Evolutionary conservation across 2,329 filamentous ascomycete species (phyloP), one percentile per base, ranked within the genome.

Genomic region (Chrysoporthe austroafricana): DNA sequence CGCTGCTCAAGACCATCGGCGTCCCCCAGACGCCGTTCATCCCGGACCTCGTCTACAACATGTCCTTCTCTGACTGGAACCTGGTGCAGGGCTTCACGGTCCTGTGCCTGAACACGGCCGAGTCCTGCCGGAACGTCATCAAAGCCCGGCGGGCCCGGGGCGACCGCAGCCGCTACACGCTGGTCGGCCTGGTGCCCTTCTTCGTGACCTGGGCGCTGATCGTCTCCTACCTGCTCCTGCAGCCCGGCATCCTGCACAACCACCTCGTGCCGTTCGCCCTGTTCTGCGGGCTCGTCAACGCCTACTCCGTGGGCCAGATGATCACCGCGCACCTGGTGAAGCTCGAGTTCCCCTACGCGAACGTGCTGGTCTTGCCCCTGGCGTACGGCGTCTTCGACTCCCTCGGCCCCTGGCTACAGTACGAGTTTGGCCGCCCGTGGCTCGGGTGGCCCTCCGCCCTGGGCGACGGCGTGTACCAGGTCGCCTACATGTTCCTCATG

Each of bases 291-390:
- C 83, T 98, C 67, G 86, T 97, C 76, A 98, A 98, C 77, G 94
- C 96, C 70, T 98, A 97, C 82, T 92, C 91, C 63, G 95, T 98
- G 67, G 95, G 95, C 7, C 91, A 94, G 78, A 97, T 98, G 83
- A 98, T 98, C 80, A 93, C 93, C 56, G 94, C 94, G 0, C 96
- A 99, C 79, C 85, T 99, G 26, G 93, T 95, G 69, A 92, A 95
- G 79, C 87, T 92, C 54, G 86, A 86, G 14, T 99, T 97, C 82
- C 96, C 96, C 6, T 96, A 95, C 84, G 89, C 90, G 79, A 98
- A 98, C 79, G 88, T 97, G 21, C 84, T 98, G 60, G 86, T 90
- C 54, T 78, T 94, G 32, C 95, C 95, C 0, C 84, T 99, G 32
- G 85, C 88, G 42, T 90, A 89, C 72, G 95, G 90, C 67, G 91